Base-by-base conservation (phyloP, 306 rosid species). In the Malus sieversii region DNA sequence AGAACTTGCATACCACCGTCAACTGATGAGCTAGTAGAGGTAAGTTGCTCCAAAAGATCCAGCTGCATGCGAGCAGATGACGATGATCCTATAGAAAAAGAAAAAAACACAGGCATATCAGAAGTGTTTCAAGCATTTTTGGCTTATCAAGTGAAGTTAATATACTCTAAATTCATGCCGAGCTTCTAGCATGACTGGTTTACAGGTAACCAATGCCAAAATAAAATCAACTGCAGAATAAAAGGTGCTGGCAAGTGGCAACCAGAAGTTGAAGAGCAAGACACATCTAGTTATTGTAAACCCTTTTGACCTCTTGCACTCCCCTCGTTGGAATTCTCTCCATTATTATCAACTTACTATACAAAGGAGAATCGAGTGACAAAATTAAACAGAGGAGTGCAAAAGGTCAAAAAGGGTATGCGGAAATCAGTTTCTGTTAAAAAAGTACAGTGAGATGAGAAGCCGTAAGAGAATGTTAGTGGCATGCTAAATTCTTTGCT, bases 41-140 rank as follows among this genome's bases (percentile, higher is more conserved):
- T 83, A 75, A 95, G 92, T 78, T 92, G 99, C 70, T 92, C 97
- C 86, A 95, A 74, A 78, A 95, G 99, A 87, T 86, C 96, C 77
- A 95, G 84, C 84, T 88, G 97, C 45, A 93, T 65, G 67, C 95
- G 96, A 27, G 91, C 78, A 60, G 99, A 86, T 57, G 97, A 87
- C 42, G 86, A 74, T 35, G 98, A 78, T 75, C 88, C 98, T 94
- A 11, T 74, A 22, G 8, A 38, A 73, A 20, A 40, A 25, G 4
- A 0, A 48, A 69, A 20, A 20, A 40, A 82, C n/a, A 0, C 44
- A 25, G n/a, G 60, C 77, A 46, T 3, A 64, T 23, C 22, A 64
- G 19, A 62, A 64, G 20, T 51, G 70, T 20, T 63, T 30, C 10
- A 60, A 60, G 32, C 25, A 20, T 8, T 3, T n/a, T 57, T n/a